phyloP scores from a whole-genome alignment of 2,329 filamentous ascomycete species.

The Trichoderma breve region DNA sequence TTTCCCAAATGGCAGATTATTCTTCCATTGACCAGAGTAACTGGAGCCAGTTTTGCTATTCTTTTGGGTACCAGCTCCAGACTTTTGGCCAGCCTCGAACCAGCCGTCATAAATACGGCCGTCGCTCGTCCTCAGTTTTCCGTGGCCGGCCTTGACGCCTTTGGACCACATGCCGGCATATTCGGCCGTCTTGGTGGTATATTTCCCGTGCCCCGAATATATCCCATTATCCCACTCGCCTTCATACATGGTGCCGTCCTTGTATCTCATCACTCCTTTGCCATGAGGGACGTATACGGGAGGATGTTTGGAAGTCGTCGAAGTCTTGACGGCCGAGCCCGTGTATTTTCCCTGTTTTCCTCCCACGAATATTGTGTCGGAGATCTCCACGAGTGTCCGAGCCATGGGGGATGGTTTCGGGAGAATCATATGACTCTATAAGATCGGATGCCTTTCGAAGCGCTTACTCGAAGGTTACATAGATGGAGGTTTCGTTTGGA shows the following conservation, averaged over 20 bases:
- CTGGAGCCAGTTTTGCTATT: neutral
- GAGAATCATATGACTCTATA: neutral
- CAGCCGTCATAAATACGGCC: neutral
- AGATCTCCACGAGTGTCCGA: neutral
- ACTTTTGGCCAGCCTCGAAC: neutral
- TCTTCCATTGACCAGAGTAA: neutral
- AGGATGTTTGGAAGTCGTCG: neutral
- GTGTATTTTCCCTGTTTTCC: neutral
- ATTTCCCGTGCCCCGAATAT: neutral
- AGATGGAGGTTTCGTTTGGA: neutral
- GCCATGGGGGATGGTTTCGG: neutral
- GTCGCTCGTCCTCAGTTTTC: neutral
- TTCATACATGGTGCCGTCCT: neutral
- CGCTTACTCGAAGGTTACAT: neutral
- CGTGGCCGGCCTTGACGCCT: neutral
- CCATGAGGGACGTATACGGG: neutral
- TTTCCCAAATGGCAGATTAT: neutral
- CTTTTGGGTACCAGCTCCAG: neutral
- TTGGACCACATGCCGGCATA: neutral
- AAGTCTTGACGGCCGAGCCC: neutral
- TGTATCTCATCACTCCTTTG: neutral
- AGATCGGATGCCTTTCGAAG: neutral
- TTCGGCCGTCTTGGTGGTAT: neutral
- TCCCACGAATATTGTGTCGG: neutral
- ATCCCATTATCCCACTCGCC: neutral